A percentile compares a stretch with the other conserved stretches of the same genome.
Evolutionary conservation across 257 asterid genomes (phyloP).

Genomic region (Nicotiana paniculata): DNA sequence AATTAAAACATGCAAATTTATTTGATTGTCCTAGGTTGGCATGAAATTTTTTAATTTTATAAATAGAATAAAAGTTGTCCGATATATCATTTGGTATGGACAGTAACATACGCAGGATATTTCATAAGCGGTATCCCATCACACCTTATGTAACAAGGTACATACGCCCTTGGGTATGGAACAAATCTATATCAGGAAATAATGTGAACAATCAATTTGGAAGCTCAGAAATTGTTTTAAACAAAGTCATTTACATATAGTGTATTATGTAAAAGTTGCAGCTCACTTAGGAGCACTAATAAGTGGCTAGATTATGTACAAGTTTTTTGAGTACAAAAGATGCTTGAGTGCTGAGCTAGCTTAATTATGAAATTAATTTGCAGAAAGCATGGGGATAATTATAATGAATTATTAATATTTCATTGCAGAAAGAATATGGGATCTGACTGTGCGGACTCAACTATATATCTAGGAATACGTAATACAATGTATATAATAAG

Average conservation of each 20-base stretch:
- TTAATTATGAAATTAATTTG: background rate
- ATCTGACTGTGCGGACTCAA: background rate
- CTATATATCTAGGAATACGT: too few relatives aligned
- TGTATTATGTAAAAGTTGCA: background rate
- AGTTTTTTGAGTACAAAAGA: background rate
- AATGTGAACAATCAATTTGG: background rate
- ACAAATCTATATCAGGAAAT: background rate
- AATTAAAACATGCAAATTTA: too few relatives aligned
- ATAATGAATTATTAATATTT: background rate
- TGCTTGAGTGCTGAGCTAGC: background rate
- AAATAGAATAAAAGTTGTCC: background rate
- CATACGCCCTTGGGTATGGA: too few relatives aligned
- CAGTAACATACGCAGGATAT: too few relatives aligned
- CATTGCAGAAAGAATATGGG: background rate
- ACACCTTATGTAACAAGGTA: too few relatives aligned
- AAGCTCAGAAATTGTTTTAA: background rate
- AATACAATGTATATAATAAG: too few relatives aligned
- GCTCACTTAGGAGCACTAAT: background rate
- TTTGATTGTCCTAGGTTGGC: too few relatives aligned
- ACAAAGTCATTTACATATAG: background rate
- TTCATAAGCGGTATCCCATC: too few relatives aligned
- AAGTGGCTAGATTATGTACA: background rate
- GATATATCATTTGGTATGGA: background rate
- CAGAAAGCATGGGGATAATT: background rate
- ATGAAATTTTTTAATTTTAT: too few relatives aligned